Conservation (phyloP, 768 basidiomycete genomes). For the Cantharellus cinnabarinus region DNA sequence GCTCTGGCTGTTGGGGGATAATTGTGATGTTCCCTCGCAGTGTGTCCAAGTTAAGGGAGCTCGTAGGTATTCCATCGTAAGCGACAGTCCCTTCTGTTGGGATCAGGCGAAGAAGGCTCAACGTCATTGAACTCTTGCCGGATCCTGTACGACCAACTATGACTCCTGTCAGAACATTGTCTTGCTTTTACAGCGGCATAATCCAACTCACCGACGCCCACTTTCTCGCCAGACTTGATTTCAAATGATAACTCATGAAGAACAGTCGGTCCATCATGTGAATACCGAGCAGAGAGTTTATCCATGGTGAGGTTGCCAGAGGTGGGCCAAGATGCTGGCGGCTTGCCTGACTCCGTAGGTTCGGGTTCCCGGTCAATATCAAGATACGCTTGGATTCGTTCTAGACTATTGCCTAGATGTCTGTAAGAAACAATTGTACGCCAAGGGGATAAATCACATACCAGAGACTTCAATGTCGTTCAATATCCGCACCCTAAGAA, state of each 20-base stretch:
- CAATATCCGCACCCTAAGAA: conserved; percentile 12
- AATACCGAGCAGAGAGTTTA: conserved; percentile 31
- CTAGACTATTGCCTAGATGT: conserved; percentile 16
- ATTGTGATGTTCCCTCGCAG: conserved; percentile 40
- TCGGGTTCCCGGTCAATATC: conserved; percentile 35
- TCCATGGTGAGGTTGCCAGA: conserved; percentile 34
- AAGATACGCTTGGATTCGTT: conserved; percentile 35
- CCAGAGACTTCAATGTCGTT: conserved; percentile 30
- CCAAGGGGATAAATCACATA: neutral
- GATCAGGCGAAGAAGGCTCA: conserved; percentile 37
- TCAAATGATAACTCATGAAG: conserved; percentile 39
- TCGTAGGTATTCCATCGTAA: conserved; percentile 32
- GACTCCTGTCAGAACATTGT: neutral
- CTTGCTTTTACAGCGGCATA: neutral
- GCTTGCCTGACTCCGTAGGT: conserved; percentile 22
- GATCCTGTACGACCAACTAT: conserved; percentile 41
- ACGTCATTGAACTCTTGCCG: conserved; percentile 32
- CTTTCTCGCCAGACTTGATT: conserved; percentile 34
- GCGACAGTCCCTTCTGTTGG: conserved; percentile 32
- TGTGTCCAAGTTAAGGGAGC: conserved; percentile 32
- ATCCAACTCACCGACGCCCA: conserved; percentile 29
- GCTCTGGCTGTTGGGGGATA: conserved; percentile 36
- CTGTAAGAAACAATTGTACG: neutral
- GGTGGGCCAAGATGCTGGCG: conserved; percentile 45
- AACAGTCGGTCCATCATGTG: conserved; percentile 34